Evolutionary conservation across 2,329 filamentous ascomycete species (phyloP), one percentile per base, ranked within the genome.

Genomic region (Apiospora marii): DNA sequence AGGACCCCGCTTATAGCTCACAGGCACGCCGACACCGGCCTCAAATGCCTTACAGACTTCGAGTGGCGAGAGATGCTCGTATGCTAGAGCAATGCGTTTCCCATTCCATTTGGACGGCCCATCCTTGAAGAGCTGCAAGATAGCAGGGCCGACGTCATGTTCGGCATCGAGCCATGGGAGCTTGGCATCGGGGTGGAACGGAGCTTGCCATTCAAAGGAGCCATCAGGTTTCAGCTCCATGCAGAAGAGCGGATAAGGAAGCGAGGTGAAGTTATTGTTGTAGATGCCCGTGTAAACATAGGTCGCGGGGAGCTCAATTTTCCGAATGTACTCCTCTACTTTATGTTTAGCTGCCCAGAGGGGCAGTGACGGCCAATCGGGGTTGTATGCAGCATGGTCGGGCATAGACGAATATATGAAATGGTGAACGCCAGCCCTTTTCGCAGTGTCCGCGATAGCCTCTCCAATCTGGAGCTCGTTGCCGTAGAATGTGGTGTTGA

Each of bases 381-480:
- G 85, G 74, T 93, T 91, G 83, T 95, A 95, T 58, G 92, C 90
- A 22, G 93, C 92, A 82, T 98, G 95, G 79, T 98, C 95, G 4
- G 96, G 96, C 95, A 98, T 98, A 79, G 94, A 97, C 77, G 94
- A 97, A 85, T 98, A 99, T 81, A 99, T 90, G 82, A 95, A 98
- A 83, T 98, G 96, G 78, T 95, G 91, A 67, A 98, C 90, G 69
- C 93, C 92, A 51, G 92, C 93, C 78, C 89, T 91, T 82, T 96
- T 96, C 70, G 96, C 96, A 19, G 94, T 95, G 80, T 98, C 94
- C 73, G 95, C 96, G 73, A 98, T 88, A 1, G 94, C 93, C 81
- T 93, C 92, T 75, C 96, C 96, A 77, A 98, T 97, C 51, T 92
- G 91, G 73, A 96, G 89, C 86, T 99, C 96, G 83, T 98, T 95